Conservation (phyloP, 1,284 basidiomycete genomes). For the Trichosporon faecale region DNA sequence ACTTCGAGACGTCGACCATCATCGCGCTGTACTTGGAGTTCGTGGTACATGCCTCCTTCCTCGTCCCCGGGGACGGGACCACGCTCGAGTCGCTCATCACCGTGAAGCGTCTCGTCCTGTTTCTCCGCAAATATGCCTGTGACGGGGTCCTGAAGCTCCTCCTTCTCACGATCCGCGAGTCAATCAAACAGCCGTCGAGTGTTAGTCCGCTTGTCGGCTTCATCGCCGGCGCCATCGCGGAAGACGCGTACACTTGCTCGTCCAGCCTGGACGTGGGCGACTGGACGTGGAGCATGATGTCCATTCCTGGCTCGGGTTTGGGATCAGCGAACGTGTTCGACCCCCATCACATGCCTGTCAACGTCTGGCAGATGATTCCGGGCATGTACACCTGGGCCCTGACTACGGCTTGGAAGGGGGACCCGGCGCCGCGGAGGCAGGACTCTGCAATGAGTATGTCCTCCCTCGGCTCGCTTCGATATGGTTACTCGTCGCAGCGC, state of each 20-base stretch:
- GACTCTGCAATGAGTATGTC: background rate
- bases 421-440: constrained; percentile 7
- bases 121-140: constrained; percentile 20
- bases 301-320: constrained; percentile 1
- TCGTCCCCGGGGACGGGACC: constrained; percentile 23
- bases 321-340: constrained; percentile 23
- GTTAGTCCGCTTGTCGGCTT: constrained; percentile 18
- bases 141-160: constrained; percentile 10
- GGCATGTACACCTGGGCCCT: constrained; percentile 27
- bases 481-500: background rate
- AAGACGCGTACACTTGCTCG: constrained; percentile 22
- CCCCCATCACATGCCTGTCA: constrained; percentile 26
- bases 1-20: constrained; percentile 13
- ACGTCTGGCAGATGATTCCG: constrained; percentile 25
- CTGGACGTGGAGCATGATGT: constrained; percentile 26
- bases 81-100: constrained; percentile 16
- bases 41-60: constrained; percentile 11
- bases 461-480: background rate
- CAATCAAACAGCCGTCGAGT: constrained; percentile 13
- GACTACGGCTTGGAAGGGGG: constrained; percentile 24
- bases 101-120: constrained; percentile 15
- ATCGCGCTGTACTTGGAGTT: constrained; percentile 22
- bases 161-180: constrained; percentile 18
- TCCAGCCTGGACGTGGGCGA: constrained; percentile 20
- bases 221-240: constrained; percentile 20